Conservation (phyloP, 1,284 basidiomycete species). For the Rhizoctonia solani region DNA sequence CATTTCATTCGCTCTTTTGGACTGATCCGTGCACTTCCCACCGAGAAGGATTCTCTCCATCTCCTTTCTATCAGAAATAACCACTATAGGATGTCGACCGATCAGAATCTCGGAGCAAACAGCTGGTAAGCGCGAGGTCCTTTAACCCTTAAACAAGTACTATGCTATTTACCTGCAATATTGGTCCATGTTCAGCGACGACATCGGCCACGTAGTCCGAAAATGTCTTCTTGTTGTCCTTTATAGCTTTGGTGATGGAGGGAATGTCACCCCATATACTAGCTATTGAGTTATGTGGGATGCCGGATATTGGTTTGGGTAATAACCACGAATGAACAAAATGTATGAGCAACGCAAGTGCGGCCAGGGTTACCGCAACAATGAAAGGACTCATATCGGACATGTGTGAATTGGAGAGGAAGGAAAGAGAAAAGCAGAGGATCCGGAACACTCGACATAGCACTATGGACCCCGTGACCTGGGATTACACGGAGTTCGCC, state of each 20-base stretch:
- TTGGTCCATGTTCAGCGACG: conserved; percentile 5
- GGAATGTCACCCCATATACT: conserved; percentile 23
- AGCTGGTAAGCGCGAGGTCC: not conserved
- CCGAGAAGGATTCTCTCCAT: not conserved
- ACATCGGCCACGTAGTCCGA: conserved; percentile 6
- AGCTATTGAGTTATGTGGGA: conserved; percentile 11
- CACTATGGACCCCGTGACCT: no score
- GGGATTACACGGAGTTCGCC: no score
- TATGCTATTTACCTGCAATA: conserved; percentile 1
- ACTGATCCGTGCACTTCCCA: conserved; percentile 3
- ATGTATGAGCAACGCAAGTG: not conserved
- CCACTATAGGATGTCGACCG: conserved; percentile 9
- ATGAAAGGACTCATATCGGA: not conserved
- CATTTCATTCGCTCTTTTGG: conserved; percentile 8
- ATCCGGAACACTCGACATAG: no score
- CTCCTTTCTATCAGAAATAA: conserved; percentile 19
- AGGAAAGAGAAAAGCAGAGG: no score
- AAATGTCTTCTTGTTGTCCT: conserved; percentile 17
- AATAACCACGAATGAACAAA: not conserved
- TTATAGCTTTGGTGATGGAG: not conserved
- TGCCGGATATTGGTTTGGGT: conserved; percentile 9
- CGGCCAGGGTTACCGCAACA: not conserved
- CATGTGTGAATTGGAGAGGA: not conserved
- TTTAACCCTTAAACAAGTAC: no score
- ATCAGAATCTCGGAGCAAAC: conserved; percentile 1